Base-by-base conservation (phyloP, 169 alveolate genomes). In the Babesia caballi region DNA sequence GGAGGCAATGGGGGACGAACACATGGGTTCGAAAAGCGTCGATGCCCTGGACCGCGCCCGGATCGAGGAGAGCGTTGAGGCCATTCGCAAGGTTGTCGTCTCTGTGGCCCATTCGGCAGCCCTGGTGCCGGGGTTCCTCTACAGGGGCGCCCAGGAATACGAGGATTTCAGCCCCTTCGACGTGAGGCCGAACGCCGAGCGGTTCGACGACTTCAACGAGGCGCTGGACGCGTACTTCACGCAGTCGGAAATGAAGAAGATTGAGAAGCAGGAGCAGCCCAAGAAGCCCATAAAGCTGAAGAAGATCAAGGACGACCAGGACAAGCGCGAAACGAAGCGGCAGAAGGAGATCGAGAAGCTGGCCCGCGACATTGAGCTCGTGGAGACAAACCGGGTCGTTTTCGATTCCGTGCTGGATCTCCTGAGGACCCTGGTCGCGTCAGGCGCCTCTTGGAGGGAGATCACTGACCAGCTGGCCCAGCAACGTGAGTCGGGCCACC, bases 371-470 rank as follows among this genome's bases (percentile, higher is more conserved):
- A 86, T 91, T 32, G 85, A 86, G 9, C 58, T 92, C 23, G 78
- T 84, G 23, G 94, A 95, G 60, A 75, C 66, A 40, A 82, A 94
- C 80, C 91, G 89, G 60, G 90, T 70, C 58, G 84, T 92, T 32
- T 92, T 91, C 7, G 94, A 94, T 27, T 93, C 68, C 61, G 86
- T 82, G 71, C 84, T 90, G 54, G 85, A 82, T 63, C 72, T 90
- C 40, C 60, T 84, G 69, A 68, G 93, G 27, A 71, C 92, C 25
- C 83, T 92, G 40, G 66, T 90, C 14, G 87, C 93, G 19, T 73
- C 94, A 3, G 97, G 97, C 32, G 93, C 96, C 42, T 85, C 94
- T 28, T 95, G 98, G 98, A 91, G 85, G 30, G 95, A 94, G 57
- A 94, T 94, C 19, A 63, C 76, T 83, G 94, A 94, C 65, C 95